Percentiles rank a stretch among this genome's conserved stretches.
Evolutionary conservation across 2,329 filamentous ascomycete genomes (phyloP).

Genomic region (Acarospora socialis): DNA sequence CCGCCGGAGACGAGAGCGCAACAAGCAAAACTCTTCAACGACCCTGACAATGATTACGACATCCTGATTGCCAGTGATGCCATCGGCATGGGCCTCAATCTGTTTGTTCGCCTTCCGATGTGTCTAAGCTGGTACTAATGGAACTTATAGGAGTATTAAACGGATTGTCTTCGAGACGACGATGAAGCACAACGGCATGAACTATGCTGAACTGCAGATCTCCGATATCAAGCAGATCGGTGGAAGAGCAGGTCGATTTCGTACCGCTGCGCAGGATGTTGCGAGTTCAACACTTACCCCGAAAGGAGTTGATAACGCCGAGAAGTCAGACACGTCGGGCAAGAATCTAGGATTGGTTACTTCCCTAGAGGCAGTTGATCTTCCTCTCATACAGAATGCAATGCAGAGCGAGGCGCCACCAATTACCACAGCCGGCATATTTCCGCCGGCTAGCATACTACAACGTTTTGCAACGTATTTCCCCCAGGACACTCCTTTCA

Average conservation of each 20-base stretch:
- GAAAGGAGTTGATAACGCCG: conserved; percentile 12
- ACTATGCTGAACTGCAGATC: conserved; percentile 44
- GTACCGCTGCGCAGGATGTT: conserved; percentile 48
- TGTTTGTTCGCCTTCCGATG: conserved; percentile 37
- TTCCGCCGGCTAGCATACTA: conserved; percentile 55
- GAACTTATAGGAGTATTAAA: conserved; percentile 49
- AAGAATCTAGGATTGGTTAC: conserved; percentile 61
- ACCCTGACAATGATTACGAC: conserved; percentile 90
- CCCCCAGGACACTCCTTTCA: conserved; percentile 64
- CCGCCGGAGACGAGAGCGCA: conserved; percentile 86
- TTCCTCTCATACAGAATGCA: conserved; percentile 44
- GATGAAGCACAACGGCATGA: conserved; percentile 53
- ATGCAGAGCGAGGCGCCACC: conserved; percentile 51
- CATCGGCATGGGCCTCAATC: conserved; percentile 91
- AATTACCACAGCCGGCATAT: conserved; percentile 56
- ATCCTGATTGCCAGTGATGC: conserved; percentile 88
- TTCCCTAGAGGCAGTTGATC: conserved; percentile 57
- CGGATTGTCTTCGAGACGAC: conserved; percentile 75
- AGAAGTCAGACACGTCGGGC: conserved; percentile 11
- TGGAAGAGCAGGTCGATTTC: conserved; percentile 78
- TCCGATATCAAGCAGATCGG: conserved; percentile 91
- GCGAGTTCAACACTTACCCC: conserved; percentile 3
- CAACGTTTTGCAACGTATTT: conserved; percentile 72
- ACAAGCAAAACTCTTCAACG: conserved; percentile 87
- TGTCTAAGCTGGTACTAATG: conserved; percentile 10